Evolutionary conservation across 2,329 filamentous ascomycete species (phyloP).

Genomic region (Calonectria henricotiae): DNA sequence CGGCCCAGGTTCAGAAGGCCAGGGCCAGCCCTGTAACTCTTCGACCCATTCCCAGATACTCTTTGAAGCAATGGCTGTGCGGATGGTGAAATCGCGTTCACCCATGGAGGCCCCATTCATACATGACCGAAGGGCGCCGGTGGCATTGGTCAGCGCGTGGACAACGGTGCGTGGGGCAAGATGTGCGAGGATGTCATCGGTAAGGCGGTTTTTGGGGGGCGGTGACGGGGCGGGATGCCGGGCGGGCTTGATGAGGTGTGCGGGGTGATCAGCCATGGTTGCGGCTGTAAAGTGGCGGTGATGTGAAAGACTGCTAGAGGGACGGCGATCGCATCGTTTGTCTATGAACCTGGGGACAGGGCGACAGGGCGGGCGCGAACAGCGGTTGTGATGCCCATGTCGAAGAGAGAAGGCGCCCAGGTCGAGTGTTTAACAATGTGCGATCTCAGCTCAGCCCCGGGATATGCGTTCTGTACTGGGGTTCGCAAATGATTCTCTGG

Average conservation of each 20-base stretch:
- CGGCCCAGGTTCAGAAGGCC: conserved; percentile 68
- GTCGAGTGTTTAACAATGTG: conserved; percentile 38
- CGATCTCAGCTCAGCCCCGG: conserved; percentile 26
- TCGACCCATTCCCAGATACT: conserved; percentile 82
- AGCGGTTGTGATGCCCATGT: conserved; percentile 52
- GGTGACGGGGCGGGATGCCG: conserved; percentile 61
- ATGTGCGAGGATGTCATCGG: conserved; percentile 75
- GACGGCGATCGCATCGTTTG: conserved; percentile 51
- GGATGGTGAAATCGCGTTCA: conserved; percentile 81
- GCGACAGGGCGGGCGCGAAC: conserved; percentile 45
- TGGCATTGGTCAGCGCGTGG: conserved; percentile 72
- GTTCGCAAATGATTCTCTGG: conserved; percentile 14
- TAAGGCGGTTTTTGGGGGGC: conserved; percentile 61
- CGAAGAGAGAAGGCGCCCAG: conserved; percentile 48
- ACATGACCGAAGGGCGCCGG: conserved; percentile 70
- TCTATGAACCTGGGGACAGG: conserved; percentile 53
- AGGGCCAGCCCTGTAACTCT: conserved; percentile 77
- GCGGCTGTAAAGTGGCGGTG: conserved; percentile 43
- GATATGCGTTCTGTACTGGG: conserved; percentile 22
- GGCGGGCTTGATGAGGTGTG: conserved; percentile 55
- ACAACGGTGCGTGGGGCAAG: conserved; percentile 75
- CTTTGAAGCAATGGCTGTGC: conserved; percentile 79
- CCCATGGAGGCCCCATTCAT: conserved; percentile 75
- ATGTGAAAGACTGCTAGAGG: conserved; percentile 40
- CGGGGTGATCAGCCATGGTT: conserved; percentile 58